Evolutionary conservation across 148 eudicot genomes (phyloP), one percentile per base, ranked within the genome.

Genomic region (Rhododendron williamsianum): DNA sequence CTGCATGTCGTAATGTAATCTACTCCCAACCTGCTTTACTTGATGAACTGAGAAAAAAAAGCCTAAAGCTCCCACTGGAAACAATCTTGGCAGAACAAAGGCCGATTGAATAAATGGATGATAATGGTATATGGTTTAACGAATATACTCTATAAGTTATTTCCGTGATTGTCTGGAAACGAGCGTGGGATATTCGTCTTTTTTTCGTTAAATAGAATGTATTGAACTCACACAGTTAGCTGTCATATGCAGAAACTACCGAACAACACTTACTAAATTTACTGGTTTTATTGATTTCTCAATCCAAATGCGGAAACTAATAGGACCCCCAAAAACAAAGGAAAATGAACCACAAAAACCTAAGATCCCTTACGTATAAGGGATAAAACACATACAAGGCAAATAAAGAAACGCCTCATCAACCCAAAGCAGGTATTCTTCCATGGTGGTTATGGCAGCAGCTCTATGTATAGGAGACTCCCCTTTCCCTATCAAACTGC

Each of bases 401-500:
- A 80, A 27, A 19, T 13, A 81, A 23, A 60, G 74, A 36, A 4
- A 38, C 12, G 13, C 49, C 51, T 25, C 13, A 38, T 36, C 9
- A 38, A 41, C 52, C 41, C 35, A 60, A 18, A 23, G 74, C 52
- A 60, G 35, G 35, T 33, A 33, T 33, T 33, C 4, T 58, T 81
- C 72, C 10, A 23, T 19, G 49, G 69, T 21, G 3, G 25, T 82
- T 84, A 33, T 54, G 81, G 49, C 21, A 19, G 30, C 49, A 51
- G 72, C 23, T 45, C 71, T 83, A 83, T 51, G 88, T 88, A 78
- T 84, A 84, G 30, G 87, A 82, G 60, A 88, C 87, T 56, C 86
- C 84, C 83, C 87, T 90, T 84, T 91, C 90, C 49, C 49, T 80
- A 63, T 89, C 88, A 79, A 89, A 81, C 83, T 88, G 92, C 86